Evolutionary conservation across 2,329 filamentous ascomycete genomes (phyloP).

Genomic region (Phialocephala sp.): DNA sequence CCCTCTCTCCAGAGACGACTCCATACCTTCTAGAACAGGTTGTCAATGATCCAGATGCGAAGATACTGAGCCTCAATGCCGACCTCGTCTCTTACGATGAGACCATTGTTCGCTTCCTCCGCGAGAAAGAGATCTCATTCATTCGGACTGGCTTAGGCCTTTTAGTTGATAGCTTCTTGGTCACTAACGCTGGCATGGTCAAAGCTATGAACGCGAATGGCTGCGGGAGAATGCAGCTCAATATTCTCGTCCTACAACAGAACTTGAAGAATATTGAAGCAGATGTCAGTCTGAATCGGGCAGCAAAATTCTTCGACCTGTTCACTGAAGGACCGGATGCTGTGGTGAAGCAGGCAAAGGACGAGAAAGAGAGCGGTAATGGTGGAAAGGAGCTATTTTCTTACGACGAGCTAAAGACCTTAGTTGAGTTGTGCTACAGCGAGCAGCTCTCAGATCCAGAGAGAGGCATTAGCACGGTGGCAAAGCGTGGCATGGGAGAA

Average conservation of each 20-base stretch:
- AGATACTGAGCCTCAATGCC: conserved; percentile 82
- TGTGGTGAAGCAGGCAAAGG: conserved; percentile 67
- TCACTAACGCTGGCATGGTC: conserved; percentile 73
- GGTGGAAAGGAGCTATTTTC: conserved; percentile 56
- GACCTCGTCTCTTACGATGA: conserved; percentile 89
- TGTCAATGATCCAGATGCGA: conserved; percentile 77
- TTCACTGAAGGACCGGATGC: conserved; percentile 70
- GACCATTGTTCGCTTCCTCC: conserved; percentile 75
- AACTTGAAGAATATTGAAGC: conserved; percentile 93
- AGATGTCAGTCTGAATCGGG: conserved; percentile 66
- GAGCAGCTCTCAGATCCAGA: conserved; percentile 70
- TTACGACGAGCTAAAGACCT: conserved; percentile 69
- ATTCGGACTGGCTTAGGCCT: conserved; percentile 77
- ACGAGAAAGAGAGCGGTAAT: conserved; percentile 38
- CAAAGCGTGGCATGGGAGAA: conserved; percentile 72
- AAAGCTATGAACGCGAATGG: conserved; percentile 85
- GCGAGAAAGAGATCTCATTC: conserved; percentile 73
- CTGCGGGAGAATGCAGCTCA: conserved; percentile 86
- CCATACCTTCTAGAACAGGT: conserved; percentile 72
- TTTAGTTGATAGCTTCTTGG: conserved; percentile 80
- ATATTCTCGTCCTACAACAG: conserved; percentile 93
- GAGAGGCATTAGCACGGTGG: conserved; percentile 69
- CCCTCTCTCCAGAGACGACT: conserved; percentile 63
- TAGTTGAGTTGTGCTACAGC: conserved; percentile 72
- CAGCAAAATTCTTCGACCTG: conserved; percentile 71